Base-by-base conservation (phyloP, 345 rosid species). In the Abelmoschus esculentus region DNA sequence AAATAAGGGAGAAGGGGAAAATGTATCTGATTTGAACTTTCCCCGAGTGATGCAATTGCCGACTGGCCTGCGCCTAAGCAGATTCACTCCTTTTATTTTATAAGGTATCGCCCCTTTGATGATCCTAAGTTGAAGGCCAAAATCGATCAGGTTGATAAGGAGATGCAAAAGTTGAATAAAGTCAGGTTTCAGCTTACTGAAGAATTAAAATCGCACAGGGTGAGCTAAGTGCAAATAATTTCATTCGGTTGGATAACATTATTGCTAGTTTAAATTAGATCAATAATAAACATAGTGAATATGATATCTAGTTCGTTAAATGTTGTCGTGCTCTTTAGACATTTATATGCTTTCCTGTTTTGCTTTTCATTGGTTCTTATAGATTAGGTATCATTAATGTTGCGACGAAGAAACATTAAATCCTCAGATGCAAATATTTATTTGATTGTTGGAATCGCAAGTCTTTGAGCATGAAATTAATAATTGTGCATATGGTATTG, bases 61-160 rank as follows among this genome's bases (percentile, higher is more conserved):
- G 97, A 93, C 71, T 93, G 98, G 98, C 93, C 98, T 61, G 90
- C 81, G 12, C 80, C 80, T 5, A 78, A 68, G 78, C 86, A 86
- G 88, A 83, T 85, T 71, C 88, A 85, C 74, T 19, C 74, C 34
- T 93, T 88, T 76, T 88, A 86, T 82, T 81, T 91, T 77, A 81
- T 87, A 7, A 86, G 79, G 67, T 71, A 74, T 77, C 85, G 90
- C 28, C 46, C 76, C 7, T 78, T 73, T 50, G 85, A 80, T 1
- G 96, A 91, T 75, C 97, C 97, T 0, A 88, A 86, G 73, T 74
- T 83, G 46, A 88, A 79, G 72, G 83, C 83, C 59, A 86, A 88
- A 81, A 72, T 89, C 66, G 96, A 91, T 1, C 82, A 61, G 61
- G 87, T 86, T 69, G 93, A 88, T 61, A 82, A 72, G 72, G 96